These are phyloP conservation scores for Funneliformis geosporum DNA, from an alignment of 192 early-diverging fungal species.

Conservation along the genomic window DNA sequence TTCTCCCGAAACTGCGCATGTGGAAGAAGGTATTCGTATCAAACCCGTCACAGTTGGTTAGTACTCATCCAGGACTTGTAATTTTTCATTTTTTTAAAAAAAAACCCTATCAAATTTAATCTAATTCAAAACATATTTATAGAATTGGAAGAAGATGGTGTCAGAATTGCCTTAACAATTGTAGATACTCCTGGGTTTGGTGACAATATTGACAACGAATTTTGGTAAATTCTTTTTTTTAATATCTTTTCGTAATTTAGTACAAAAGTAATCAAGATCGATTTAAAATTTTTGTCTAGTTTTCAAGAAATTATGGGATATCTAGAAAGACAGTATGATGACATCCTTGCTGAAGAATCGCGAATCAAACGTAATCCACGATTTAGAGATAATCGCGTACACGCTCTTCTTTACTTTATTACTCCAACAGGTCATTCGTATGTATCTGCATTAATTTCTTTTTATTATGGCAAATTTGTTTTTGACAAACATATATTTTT, in stretches of 20 bases:
- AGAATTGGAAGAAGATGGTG: constrained; percentile 98
- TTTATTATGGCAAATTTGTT: constrained; percentile 10
- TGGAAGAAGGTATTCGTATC: constrained; percentile 85
- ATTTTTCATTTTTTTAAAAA: not conserved
- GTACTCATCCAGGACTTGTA: not conserved
- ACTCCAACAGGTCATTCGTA: constrained; percentile 93
- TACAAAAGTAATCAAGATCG: not conserved
- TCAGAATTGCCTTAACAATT: constrained; percentile 94
- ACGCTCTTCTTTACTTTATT: constrained; percentile 97
- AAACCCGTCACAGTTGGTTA: constrained; percentile 82
- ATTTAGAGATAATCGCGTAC: constrained; percentile 92
- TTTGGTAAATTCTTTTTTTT: constrained; percentile 58
- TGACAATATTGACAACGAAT: constrained; percentile 94
- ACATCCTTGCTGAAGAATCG: constrained; percentile 88
- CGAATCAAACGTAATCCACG: constrained; percentile 82
- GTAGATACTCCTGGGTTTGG: constrained; percentile 99
- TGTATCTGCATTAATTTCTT: constrained; percentile 27
- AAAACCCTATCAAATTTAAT: not conserved
- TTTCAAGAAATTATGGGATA: constrained; percentile 92
- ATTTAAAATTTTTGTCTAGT: constrained; percentile 41
- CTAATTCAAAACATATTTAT: not conserved
- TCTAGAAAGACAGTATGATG: constrained; percentile 93
- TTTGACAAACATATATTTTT: not conserved
- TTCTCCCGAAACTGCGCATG: constrained; percentile 73
- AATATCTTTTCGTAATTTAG: not conserved